phyloP scores from a whole-genome alignment of 2,329 filamentous ascomycete genomes.

The Coniochaeta sp. region DNA sequence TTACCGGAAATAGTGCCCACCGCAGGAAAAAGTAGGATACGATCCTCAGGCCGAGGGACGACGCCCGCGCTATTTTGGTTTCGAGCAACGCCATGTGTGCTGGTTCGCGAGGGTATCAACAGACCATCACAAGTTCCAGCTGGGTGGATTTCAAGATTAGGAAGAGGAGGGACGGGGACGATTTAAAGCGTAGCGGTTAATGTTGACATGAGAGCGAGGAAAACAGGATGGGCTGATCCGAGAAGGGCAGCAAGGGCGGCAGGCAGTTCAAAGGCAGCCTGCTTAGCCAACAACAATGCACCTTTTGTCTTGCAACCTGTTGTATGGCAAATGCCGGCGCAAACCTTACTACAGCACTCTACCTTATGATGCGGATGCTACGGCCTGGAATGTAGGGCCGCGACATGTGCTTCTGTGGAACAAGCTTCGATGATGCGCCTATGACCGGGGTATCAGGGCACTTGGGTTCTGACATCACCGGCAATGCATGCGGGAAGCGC shows the following conservation, averaged over 20 bases:
- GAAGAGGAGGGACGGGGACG: not conserved
- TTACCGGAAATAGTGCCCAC: conserved; percentile 27
- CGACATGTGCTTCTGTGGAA: not conserved
- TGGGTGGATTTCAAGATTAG: not conserved
- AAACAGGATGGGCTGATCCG: not conserved
- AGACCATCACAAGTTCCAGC: not conserved
- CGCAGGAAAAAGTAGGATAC: conserved; percentile 1
- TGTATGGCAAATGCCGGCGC: conserved; percentile 5
- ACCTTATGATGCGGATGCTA: too few relatives aligned
- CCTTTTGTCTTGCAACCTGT: conserved; percentile 5
- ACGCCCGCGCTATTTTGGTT: not conserved
- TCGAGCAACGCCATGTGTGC: not conserved
- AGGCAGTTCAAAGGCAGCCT: not conserved
- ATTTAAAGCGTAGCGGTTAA: not conserved
- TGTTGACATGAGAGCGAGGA: not conserved
- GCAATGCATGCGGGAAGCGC: not conserved
- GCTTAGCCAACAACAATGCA: too few relatives aligned
- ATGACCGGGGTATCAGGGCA: not conserved
- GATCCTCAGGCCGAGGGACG: conserved; percentile 5
- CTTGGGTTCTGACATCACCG: not conserved
- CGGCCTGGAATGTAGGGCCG: not conserved
- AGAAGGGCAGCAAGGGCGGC: not conserved
- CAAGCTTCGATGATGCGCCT: not conserved
- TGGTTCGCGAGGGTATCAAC: not conserved
- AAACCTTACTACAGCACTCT: too few relatives aligned